Evolutionary conservation across 805 yeast genomes (phyloP).

Genomic region (Sungouiozyma intestinalis): DNA sequence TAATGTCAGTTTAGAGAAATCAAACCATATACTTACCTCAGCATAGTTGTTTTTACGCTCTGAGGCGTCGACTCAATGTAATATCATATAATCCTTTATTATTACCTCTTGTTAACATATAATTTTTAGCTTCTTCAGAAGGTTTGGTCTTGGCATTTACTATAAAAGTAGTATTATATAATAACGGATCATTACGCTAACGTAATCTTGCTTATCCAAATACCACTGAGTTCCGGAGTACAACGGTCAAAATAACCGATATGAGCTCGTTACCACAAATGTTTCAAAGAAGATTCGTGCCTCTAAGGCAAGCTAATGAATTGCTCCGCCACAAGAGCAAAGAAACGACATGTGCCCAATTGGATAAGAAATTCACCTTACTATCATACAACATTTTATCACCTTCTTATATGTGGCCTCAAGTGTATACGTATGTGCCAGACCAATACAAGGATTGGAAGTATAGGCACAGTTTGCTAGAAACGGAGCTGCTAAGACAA

Average conservation of each 20-base stretch:
- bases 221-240: too few species aligned
- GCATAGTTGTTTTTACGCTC: too few species aligned
- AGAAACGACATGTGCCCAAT: neutral
- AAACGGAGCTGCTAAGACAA: slow-evolving; percentile 25
- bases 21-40: slow-evolving; percentile 7
- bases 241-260: too few species aligned
- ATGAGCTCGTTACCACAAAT: too few species aligned
- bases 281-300: slow-evolving; percentile 4
- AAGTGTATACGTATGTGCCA: slow-evolving; percentile 42
- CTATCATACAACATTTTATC: slow-evolving; percentile 39
- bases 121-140: too few species aligned
- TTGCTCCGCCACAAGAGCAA: neutral
- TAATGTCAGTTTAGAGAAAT: slow-evolving; percentile 43
- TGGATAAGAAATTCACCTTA: slow-evolving; percentile 23
- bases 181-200: too few species aligned
- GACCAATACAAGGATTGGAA: slow-evolving; percentile 39
- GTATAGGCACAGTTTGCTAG: slow-evolving; percentile 36
- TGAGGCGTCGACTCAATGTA: neutral
- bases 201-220: too few species aligned
- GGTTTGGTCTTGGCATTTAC: too few species aligned
- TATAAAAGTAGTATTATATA: too few species aligned
- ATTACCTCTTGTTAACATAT: neutral
- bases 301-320: neutral
- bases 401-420: slow-evolving; percentile 51
- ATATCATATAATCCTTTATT: neutral